Conservation (phyloP, 768 basidiomycete species). For the Psilocybe subaeruginosa region DNA sequence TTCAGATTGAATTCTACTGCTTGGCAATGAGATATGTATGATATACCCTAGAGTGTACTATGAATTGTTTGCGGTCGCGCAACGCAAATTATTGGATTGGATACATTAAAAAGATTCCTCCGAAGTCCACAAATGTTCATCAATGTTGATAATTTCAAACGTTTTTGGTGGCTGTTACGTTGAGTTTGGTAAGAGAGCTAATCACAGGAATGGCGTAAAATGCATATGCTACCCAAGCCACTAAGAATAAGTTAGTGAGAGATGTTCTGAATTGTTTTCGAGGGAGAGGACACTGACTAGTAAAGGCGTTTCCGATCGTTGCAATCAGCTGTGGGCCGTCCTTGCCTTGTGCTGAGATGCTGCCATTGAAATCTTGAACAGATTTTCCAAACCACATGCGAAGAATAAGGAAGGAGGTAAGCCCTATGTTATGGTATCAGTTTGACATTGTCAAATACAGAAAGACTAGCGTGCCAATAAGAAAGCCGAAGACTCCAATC, state of each 20-base stretch:
- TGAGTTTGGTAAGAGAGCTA: slow-evolving; percentile 67
- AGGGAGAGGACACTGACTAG: slow-evolving; percentile 50
- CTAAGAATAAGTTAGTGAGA: slow-evolving; percentile 34
- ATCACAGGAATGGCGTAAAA: slow-evolving; percentile 75
- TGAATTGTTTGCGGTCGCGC: too few relatives aligned
- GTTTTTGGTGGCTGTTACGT: slow-evolving; percentile 43
- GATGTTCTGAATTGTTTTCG: neutral
- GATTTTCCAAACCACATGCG: slow-evolving; percentile 86
- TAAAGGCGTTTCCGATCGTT: slow-evolving; percentile 69
- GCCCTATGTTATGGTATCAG: slow-evolving; percentile 41
- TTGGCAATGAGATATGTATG: too few relatives aligned
- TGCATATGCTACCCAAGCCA: slow-evolving; percentile 80
- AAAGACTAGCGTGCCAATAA: slow-evolving; percentile 52
- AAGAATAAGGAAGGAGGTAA: slow-evolving; percentile 70
- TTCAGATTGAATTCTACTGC: too few relatives aligned
- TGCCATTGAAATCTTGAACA: slow-evolving; percentile 74
- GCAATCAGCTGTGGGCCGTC: slow-evolving; percentile 66
- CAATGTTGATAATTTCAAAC: neutral
- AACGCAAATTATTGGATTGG: too few relatives aligned
- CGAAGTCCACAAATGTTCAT: neutral
- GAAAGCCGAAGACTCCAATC: slow-evolving; percentile 78
- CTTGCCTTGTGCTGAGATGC: slow-evolving; percentile 52
- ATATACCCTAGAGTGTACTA: too few relatives aligned
- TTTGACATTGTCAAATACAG: neutral
- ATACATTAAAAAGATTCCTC: too few relatives aligned